Evolutionary conservation across 305 asterid species (phyloP).

Genomic region (Stenogyne calaminthoides): DNA sequence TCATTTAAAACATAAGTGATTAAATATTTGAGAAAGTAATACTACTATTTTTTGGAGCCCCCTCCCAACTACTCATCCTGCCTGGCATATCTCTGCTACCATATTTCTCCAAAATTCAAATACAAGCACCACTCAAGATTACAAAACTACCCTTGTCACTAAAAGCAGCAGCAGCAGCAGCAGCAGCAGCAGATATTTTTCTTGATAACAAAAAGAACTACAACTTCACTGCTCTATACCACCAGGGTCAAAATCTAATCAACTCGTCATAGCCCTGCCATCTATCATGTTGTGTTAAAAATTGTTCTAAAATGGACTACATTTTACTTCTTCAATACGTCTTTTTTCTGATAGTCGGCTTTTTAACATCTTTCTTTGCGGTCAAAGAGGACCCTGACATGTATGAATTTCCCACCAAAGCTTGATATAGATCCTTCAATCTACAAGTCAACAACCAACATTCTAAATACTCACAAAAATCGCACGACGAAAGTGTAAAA

Average conservation of each 20-base stretch:
- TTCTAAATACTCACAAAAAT: conserved; percentile 26
- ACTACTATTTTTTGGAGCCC: too few species aligned
- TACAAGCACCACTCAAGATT: neutral
- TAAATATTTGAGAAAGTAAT: too few species aligned
- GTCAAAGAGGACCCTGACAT: conserved; percentile 39
- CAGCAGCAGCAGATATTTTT: neutral
- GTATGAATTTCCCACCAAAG: conserved; percentile 40
- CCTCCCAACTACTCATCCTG: too few species aligned
- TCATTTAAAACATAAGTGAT: too few species aligned
- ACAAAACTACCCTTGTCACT: conserved; percentile 8
- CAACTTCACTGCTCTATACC: neutral
- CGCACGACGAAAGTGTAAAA: neutral
- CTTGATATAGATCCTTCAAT: conserved; percentile 74
- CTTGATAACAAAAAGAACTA: neutral
- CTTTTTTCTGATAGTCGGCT: conserved; percentile 59
- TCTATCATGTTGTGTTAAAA: conserved; percentile 9
- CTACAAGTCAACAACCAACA: conserved; percentile 38
- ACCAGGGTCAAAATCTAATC: conserved; percentile 13
- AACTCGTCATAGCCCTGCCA: conserved; percentile 9
- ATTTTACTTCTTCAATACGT: conserved; percentile 46
- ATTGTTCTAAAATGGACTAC: neutral
- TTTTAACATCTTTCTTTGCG: conserved; percentile 73
- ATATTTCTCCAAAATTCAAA: neutral
- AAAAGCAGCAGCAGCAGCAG: too few species aligned
- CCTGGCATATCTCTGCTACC: neutral